Conservation (phyloP, 2,329 filamentous ascomycete genomes). For the Xylariaceae sp. region DNA sequence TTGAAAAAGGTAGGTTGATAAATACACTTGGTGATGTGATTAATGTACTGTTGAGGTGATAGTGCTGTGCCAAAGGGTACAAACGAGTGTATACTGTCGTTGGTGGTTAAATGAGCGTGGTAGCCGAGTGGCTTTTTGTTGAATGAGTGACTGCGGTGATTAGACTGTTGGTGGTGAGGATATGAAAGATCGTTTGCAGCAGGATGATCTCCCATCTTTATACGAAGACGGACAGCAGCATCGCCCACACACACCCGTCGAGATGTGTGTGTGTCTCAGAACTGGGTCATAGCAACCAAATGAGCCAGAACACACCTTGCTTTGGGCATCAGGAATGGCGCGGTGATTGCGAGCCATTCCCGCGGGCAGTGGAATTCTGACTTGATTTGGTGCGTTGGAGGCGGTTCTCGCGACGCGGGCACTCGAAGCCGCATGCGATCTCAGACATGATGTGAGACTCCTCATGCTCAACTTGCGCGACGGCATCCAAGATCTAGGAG, state of each 20-base stretch:
- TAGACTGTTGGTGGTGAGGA: constrained; percentile 13
- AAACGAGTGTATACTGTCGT: constrained; percentile 9
- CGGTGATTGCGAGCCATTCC: constrained; percentile 29
- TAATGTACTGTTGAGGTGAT: constrained; percentile 1
- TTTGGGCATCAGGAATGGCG: constrained; percentile 22
- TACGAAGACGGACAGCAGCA: constrained; percentile 27
- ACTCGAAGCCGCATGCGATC: constrained; percentile 16
- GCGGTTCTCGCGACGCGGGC: constrained; percentile 10
- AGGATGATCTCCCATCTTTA: constrained; percentile 22
- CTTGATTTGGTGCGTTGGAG: not conserved
- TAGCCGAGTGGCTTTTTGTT: constrained; percentile 23
- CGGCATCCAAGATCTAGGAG: not conserved
- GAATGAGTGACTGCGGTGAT: constrained; percentile 23
- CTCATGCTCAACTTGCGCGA: constrained; percentile 9
- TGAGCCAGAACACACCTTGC: constrained; percentile 16
- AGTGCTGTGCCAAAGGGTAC: not conserved
- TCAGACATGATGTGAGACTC: constrained; percentile 14
- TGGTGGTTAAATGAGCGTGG: constrained; percentile 22
- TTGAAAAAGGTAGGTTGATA: constrained; percentile 12
- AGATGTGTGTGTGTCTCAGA: constrained; percentile 9
- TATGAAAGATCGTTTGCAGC: constrained; percentile 10
- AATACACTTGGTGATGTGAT: not conserved
- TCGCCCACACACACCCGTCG: constrained; percentile 24
- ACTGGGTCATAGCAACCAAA: constrained; percentile 9
- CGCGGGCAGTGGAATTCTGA: constrained; percentile 2